phyloP scores from a whole-genome alignment of 2,329 filamentous ascomycete species.

The Aspergillus eucalypticola region DNA sequence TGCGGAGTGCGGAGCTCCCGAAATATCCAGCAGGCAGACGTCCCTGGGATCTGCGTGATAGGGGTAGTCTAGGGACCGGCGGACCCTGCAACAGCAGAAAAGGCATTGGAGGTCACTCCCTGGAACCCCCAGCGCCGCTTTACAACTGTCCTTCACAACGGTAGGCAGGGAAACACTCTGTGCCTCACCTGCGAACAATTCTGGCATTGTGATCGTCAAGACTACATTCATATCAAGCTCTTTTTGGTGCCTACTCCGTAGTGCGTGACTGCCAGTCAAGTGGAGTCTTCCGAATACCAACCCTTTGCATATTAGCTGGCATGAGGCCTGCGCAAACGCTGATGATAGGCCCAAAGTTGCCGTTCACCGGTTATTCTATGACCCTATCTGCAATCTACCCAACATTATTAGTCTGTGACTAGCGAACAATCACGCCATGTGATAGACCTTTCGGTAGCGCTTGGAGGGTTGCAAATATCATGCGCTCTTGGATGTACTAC shows the following conservation, averaged over 20 bases:
- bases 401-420: neutral
- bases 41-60: conserved; percentile 11
- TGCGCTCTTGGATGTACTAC: neutral
- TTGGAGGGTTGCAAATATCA: neutral
- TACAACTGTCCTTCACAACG: neutral
- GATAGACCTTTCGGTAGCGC: neutral
- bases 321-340: neutral
- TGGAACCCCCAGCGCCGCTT: neutral
- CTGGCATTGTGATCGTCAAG: neutral
- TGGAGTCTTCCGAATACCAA: neutral
- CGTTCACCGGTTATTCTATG: neutral
- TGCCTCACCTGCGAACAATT: too few species aligned
- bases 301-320: neutral
- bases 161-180: neutral
- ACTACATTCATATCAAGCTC: neutral
- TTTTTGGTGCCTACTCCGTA: neutral
- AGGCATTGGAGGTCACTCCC: neutral
- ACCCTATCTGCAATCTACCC: neutral
- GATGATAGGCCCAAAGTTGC: neutral
- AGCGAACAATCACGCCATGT: neutral
- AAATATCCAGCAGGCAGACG: neutral
- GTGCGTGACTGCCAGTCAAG: neutral
- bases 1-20: conserved; percentile 2
- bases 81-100: neutral
- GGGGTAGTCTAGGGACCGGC: conserved; percentile 3